Evolutionary conservation across 805 yeast species (phyloP), one percentile per base, ranked within the genome.

Genomic region (Candida corydali): DNA sequence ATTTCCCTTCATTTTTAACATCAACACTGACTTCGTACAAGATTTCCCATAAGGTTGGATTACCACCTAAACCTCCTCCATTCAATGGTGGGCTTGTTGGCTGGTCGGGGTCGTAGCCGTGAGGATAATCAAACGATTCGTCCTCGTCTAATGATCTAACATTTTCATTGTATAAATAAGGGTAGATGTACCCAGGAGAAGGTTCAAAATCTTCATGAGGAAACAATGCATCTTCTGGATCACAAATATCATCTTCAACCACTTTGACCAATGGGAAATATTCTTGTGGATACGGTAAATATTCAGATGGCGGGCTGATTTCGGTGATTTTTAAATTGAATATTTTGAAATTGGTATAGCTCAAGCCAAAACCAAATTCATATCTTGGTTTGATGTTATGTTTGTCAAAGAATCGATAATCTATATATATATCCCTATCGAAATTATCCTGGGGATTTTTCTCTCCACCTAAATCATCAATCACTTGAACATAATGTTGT

Each of bases 281-380:
- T 30, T 69, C 70, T 16, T 63, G 65, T 1, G 78, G 73, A 25
- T 61, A 63, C 3, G 74, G 70, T 30, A 73, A 52, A 41, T 65
- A 70, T 34, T 67, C 69, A 1, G 70, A 58, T 12, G 75, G 75
- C 3, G 70, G 54, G 32, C 57, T 54, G 2, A 70, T 57, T 43
- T 68, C 69, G 15, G 54, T 52, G 24, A 75, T 69, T 16, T 64
- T 52, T 32, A 76, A 52, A 35, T 61, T 56, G 25, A 47, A 40
- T 10, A 64, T 50, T 32, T 48, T 54, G 41, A 70, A 70, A 20
- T 60, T 62, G 3, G 82, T 63, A 50, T 75, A 78, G 1, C 82
- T 73, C 31, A 78, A 55, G 7, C 85, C 85, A 57, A 51, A 76
- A 3, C 84, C 85, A 54, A 80, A 80, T 42, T 76, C 82, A 50